A percentile compares a stretch with the other conserved stretches of the same genome.
Conservation (phyloP, 2,329 filamentous ascomycete species). For the Aurifilum marmelostoma region DNA sequence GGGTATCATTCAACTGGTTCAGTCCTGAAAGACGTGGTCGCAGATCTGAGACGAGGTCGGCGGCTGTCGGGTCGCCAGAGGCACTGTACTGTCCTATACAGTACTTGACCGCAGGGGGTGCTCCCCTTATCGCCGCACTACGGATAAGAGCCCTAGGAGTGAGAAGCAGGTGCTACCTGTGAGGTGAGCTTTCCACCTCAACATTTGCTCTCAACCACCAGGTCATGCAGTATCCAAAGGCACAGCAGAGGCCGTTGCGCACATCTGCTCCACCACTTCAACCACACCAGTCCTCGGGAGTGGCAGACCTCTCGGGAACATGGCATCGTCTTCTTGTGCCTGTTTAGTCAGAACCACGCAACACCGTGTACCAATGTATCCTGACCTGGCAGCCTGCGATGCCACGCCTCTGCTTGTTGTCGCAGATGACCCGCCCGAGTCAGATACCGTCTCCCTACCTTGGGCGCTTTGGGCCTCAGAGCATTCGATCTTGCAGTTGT, state of each 20-base stretch:
- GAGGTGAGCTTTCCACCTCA: neutral
- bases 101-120: neutral
- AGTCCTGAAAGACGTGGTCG: neutral
- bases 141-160: neutral
- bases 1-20: neutral
- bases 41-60: neutral
- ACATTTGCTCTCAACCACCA: neutral
- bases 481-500: constrained; percentile 1
- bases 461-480: neutral
- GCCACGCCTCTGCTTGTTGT: constrained; percentile 5
- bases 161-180: neutral
- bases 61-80: too few relatives aligned
- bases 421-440: constrained; percentile 8
- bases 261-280: neutral
- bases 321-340: neutral
- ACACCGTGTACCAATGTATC: neutral
- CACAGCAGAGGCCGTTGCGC: neutral
- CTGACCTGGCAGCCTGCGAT: neutral
- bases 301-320: neutral
- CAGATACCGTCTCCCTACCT: neutral
- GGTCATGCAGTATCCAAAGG: neutral
- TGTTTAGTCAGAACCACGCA: neutral
- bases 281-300: neutral
- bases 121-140: neutral
- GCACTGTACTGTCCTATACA: too few relatives aligned